These are phyloP conservation scores for Neophaeococcomyces mojaviensis DNA, from an alignment of 2,329 filamentous ascomycete genomes.

Conservation along the genomic window DNA sequence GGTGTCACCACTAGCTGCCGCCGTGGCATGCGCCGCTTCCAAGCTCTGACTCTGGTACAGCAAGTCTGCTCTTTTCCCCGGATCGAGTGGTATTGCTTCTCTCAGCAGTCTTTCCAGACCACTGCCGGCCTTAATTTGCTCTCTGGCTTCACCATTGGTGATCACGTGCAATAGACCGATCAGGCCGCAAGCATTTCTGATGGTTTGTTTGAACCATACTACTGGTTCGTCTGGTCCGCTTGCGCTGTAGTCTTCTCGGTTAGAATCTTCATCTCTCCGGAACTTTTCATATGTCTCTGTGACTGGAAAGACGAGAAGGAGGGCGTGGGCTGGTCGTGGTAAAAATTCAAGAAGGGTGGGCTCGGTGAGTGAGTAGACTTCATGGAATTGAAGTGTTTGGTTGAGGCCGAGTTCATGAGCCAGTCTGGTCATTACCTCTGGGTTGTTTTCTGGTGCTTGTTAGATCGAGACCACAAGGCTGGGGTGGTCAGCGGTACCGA, in stretches of 20 bases:
- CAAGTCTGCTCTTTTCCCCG: constrained; percentile 59
- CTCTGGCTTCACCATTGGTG: constrained; percentile 64
- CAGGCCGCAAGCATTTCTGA: constrained; percentile 83
- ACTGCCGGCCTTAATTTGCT: constrained; percentile 49
- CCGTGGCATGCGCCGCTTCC: constrained; percentile 69
- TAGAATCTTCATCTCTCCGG: constrained; percentile 64
- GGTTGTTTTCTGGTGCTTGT: constrained; percentile 58
- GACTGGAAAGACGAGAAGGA: constrained; percentile 88
- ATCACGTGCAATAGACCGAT: constrained; percentile 82
- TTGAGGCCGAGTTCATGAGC: constrained; percentile 78
- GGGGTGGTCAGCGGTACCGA: constrained; percentile 28
- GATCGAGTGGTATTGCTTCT: constrained; percentile 62
- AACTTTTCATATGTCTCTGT: constrained; percentile 70
- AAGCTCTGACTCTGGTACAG: constrained; percentile 70
- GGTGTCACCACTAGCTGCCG: constrained; percentile 72
- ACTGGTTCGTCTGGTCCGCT: constrained; percentile 66
- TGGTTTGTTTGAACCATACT: constrained; percentile 91
- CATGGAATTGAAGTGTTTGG: constrained; percentile 69
- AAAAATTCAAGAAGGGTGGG: constrained; percentile 77
- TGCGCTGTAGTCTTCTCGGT: constrained; percentile 57
- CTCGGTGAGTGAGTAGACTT: constrained; percentile 86
- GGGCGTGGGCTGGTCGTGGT: constrained; percentile 76
- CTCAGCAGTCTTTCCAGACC: constrained; percentile 52
- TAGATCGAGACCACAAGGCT: constrained; percentile 1
- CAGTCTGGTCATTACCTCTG: constrained; percentile 77